These are phyloP conservation scores for Uncinocarpus reesii DNA, from an alignment of 2,329 filamentous ascomycete species.

Conservation along the genomic window DNA sequence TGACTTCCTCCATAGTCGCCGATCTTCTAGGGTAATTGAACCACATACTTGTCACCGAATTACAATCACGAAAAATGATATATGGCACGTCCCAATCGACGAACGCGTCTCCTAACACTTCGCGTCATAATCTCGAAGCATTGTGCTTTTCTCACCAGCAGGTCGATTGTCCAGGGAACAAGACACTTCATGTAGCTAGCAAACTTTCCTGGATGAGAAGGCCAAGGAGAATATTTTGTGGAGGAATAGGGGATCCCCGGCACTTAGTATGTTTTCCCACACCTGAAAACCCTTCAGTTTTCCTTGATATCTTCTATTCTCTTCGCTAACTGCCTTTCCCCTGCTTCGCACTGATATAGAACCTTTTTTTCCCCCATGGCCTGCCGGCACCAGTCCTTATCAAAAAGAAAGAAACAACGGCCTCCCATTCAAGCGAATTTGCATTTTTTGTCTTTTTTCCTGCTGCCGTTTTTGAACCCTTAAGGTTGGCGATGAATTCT, in stretches of 20 bases:
- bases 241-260: slow-evolving; percentile 18
- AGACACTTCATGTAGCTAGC: not conserved
- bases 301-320: not conserved
- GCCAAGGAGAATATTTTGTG: slow-evolving; percentile 11
- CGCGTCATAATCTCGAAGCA: not conserved
- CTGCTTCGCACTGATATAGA: too few relatives aligned
- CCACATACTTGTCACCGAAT: not conserved
- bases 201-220: not conserved
- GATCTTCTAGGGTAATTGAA: slow-evolving; percentile 20
- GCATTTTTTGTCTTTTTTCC: too few relatives aligned
- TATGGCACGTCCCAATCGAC: not conserved
- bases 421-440: too few relatives aligned
- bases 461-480: too few relatives aligned
- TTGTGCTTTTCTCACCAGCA: not conserved
- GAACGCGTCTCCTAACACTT: not conserved
- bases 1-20: slow-evolving; percentile 18
- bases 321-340: too few relatives aligned
- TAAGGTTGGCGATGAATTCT: too few relatives aligned
- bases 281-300: not conserved
- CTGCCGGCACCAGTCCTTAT: too few relatives aligned
- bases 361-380: too few relatives aligned
- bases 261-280: slow-evolving; percentile 15
- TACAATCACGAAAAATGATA: not conserved
- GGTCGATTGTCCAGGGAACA: not conserved
- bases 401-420: too few relatives aligned